Evolutionary conservation across 495 filamentous ascomycete species (phyloP).

Genomic region (Neurospora pannonica): DNA sequence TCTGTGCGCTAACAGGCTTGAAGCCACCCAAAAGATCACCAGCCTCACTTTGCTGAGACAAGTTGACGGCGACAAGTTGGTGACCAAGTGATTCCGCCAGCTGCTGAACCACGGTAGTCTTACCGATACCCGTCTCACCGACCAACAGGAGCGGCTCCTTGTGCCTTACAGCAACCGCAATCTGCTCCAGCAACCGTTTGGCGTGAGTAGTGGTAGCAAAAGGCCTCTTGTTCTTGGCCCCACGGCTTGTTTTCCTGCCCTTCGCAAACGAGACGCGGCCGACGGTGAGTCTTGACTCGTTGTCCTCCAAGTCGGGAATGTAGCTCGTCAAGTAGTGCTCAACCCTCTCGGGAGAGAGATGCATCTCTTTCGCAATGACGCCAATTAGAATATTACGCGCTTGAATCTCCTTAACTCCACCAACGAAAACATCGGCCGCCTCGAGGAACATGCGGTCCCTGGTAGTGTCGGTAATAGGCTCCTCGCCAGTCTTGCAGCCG

Average conservation of each 20-base stretch:
- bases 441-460: slow-evolving; percentile 86
- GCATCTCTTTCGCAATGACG: slow-evolving; percentile 72
- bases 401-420: slow-evolving; percentile 57
- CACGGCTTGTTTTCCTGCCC: slow-evolving; percentile 26
- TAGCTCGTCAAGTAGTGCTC: slow-evolving; percentile 59
- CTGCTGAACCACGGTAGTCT: slow-evolving; percentile 91
- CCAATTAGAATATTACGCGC: slow-evolving; percentile 51
- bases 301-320: slow-evolving; percentile 53
- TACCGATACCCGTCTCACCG: slow-evolving; percentile 96
- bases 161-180: slow-evolving; percentile 70
- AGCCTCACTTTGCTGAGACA: slow-evolving; percentile 95
- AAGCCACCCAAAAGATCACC: slow-evolving; percentile 90
- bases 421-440: slow-evolving; percentile 78
- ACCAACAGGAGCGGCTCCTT: slow-evolving; percentile 86
- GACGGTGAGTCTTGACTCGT: slow-evolving; percentile 47
- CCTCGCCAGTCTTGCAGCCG: slow-evolving; percentile 58
- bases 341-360: slow-evolving; percentile 69
- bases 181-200: slow-evolving; percentile 67
- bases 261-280: slow-evolving; percentile 56
- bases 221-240: slow-evolving; percentile 41
- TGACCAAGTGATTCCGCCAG: slow-evolving; percentile 71
- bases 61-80: slow-evolving; percentile 80
- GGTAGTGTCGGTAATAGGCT: slow-evolving; percentile 60
- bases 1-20: slow-evolving; percentile 86
- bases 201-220: slow-evolving; percentile 72